Conservation (phyloP, 2,329 filamentous ascomycete species). For the Talaromyces funiculosus region DNA sequence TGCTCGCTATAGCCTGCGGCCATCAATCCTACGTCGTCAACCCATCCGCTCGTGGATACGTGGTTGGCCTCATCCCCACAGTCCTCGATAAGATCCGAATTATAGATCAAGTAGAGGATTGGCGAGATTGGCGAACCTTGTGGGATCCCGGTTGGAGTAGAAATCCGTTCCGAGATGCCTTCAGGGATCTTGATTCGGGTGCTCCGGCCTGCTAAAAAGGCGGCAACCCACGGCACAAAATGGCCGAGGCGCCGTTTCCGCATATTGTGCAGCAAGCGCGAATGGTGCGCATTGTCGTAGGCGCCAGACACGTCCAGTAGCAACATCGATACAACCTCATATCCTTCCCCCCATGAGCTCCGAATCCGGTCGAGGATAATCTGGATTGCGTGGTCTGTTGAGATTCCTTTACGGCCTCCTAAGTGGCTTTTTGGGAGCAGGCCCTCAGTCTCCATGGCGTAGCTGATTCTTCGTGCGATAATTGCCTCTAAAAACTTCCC, state of each 20-base stretch:
- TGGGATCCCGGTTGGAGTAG: not conserved
- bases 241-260: not conserved
- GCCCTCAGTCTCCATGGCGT: not conserved
- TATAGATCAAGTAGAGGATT: not conserved
- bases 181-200: not conserved
- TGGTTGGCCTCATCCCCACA: not conserved
- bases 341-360: not conserved
- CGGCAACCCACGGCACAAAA: not conserved
- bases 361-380: not conserved
- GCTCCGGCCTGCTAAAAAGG: not conserved
- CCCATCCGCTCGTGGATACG: not conserved
- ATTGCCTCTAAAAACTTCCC: not conserved
- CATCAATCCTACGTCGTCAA: not conserved
- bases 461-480: not conserved
- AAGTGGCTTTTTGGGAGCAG: not conserved
- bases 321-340: not conserved
- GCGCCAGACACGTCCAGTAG: not conserved
- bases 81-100: not conserved
- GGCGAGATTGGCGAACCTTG: not conserved
- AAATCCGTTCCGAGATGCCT: not conserved
- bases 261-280: not conserved
- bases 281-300: not conserved
- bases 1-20: not conserved
- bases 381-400: not conserved
- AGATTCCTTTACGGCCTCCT: not conserved